Conservation (phyloP, 164 flowering plant genomes). For the Vitis cinerea region DNA sequence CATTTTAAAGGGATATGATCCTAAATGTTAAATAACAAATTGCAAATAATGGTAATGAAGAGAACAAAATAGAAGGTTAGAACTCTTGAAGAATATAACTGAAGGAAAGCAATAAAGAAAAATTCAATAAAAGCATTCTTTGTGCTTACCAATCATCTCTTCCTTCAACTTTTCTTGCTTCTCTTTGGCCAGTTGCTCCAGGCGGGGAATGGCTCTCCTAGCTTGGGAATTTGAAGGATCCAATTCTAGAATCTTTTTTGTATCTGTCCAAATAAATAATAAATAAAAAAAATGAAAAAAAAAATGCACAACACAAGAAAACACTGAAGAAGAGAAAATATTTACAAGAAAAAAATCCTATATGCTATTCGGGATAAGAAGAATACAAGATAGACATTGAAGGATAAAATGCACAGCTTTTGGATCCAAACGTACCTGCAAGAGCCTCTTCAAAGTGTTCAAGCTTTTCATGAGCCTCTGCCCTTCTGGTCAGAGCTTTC, state of each 20-base stretch:
- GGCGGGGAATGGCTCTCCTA: constrained; percentile 52
- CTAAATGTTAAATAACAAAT: not conserved
- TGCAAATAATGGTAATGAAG: not conserved
- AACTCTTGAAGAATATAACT: not conserved
- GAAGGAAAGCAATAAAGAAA: not conserved
- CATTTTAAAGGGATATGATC: no score
- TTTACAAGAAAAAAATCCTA: not conserved
- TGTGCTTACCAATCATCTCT: constrained; percentile 79
- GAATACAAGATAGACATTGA: not conserved
- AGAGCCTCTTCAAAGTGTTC: constrained; percentile 92
- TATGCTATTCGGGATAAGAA: not conserved
- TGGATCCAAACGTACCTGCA: constrained; percentile 50
- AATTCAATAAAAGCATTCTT: not conserved
- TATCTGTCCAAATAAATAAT: constrained; percentile 37
- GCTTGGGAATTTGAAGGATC: constrained; percentile 79
- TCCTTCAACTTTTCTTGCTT: constrained; percentile 97
- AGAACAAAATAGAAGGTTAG: no score
- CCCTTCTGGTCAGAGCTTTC: constrained; percentile 83
- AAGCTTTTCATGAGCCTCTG: constrained; percentile 85
- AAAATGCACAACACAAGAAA: not conserved
- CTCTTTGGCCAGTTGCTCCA: constrained; percentile 82
- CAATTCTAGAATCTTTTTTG: constrained; percentile 73
- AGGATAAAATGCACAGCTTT: not conserved
- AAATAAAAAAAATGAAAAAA: not conserved
- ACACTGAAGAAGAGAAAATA: not conserved